These are phyloP conservation scores for Termitomyces sp. DNA, from an alignment of 768 basidiomycete genomes.

Conservation along the genomic window DNA sequence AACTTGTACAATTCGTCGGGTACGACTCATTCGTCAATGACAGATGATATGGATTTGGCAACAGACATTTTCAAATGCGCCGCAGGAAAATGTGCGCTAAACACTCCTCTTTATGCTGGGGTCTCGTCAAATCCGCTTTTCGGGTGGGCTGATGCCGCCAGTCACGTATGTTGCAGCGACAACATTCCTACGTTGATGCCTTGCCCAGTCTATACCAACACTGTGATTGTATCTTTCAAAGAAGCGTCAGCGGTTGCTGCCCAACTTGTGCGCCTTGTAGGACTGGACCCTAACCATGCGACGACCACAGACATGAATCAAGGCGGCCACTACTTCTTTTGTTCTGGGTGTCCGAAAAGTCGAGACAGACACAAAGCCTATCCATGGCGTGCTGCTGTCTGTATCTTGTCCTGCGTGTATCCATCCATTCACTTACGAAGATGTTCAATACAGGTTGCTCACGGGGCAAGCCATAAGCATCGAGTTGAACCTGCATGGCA, in stretches of 20 bases:
- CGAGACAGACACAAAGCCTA: background rate
- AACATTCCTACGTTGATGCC: background rate
- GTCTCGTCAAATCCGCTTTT: slow-evolving; percentile 2
- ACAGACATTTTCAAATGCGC: slow-evolving; percentile 11
- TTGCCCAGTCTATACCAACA: background rate
- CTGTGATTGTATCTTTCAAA: background rate
- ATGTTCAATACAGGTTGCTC: slow-evolving; percentile 1
- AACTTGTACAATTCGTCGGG: background rate
- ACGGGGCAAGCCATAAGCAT: background rate
- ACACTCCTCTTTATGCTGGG: background rate
- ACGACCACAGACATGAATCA: slow-evolving; percentile 10
- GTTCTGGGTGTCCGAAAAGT: background rate
- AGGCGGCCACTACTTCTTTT: slow-evolving; percentile 1
- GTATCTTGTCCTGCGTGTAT: background rate
- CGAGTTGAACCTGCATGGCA: background rate
- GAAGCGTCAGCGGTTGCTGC: background rate
- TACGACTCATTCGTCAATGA: background rate
- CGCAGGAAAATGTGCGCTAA: background rate
- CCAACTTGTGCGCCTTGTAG: slow-evolving; percentile 2
- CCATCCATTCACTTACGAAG: background rate
- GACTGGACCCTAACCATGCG: background rate
- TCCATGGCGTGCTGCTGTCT: slow-evolving; percentile 12
- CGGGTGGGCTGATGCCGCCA: slow-evolving; percentile 6
- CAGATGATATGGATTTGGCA: slow-evolving; percentile 4
- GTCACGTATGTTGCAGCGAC: background rate